Evolutionary conservation across 345 rosid species (phyloP), one percentile per base, ranked within the genome.

Genomic region (Geranium brycei): DNA sequence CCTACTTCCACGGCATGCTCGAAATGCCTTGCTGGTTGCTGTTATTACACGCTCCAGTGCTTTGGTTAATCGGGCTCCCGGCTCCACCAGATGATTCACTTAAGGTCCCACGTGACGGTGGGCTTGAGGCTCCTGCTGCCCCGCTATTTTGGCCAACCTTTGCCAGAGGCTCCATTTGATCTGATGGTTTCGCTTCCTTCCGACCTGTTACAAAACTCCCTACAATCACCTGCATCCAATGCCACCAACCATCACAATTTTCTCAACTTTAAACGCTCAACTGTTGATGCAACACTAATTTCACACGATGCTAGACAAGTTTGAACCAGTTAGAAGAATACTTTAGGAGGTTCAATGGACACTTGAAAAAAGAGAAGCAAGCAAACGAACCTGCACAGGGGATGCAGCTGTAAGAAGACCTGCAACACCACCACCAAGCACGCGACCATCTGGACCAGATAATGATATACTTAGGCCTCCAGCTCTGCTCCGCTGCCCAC

Each of bases 351-450:
- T 38, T 38, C 47, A 38, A 10, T 5, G 47, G 47, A 38, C 47
- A 38, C 47, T 38, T 38, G 47, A 23, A 18, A 58, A 6, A 19
- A 35, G 38, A 5, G 31, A 30, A 28, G 19, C 16, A 23, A 47
- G 16, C 15, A 62, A 71, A 17, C 3, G 10, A 30, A 72, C 99
- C 99, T 90, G 99, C 62, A 93, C 92, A 71, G 88, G 88, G 53
- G 97, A 76, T 63, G 96, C 95, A 71, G 99, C 99, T 13, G 75
- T 75, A 51, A 93, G 79, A 68, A 79, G 82, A 60, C 99, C 99
- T 32, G 88, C 97, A 35, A 93, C 97, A 12, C 87, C 61, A 23
- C 97, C 99, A 40, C 99, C 99, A 15, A 93, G 68, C 69, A 93
- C 87, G 59, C 82, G 85, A 17, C 99, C 99, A 77, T 93, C 96